Evolutionary conservation across 2,329 filamentous ascomycete species (phyloP), one percentile per base, ranked within the genome.

Genomic region (Cladophialophora bantiana): DNA sequence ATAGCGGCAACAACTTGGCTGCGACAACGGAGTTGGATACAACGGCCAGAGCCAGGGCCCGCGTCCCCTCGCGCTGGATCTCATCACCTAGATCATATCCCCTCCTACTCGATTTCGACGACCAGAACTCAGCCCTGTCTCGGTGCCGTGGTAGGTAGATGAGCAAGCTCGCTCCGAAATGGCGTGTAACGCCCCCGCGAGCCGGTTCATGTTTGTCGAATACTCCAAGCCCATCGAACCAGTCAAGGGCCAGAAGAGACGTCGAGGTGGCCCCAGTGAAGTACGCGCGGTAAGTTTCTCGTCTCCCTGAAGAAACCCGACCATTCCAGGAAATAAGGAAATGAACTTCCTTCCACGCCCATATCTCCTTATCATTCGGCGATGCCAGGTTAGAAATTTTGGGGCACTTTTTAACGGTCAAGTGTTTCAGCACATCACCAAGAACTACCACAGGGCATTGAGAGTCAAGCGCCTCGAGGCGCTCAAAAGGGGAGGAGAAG

Each of bases 131-230:
- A 35, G 31, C 3, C 31, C 3, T 15, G 9, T 20, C 12, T 38
- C 36, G 18, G 45, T 31, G 45, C 13, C 26, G 26, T 26, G n/a
- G 38, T 9, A 26, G 34, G 31, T 26, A 18, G 15, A 62, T 55
- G 50, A 55, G 48, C 34, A 38, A 32, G 20, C 13, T 15, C 42
- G 1, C 26, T n/a, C 20, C 45, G 45, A 34, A 31, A 68, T 66
- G 67, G 67, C 63, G 53, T 34, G 56, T 57, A 55, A 61, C 15
- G 57, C 54, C 59, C 38, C 50, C 50, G 50, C 48, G 13, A 31
- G 45, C 38, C 62, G 52, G 34, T 70, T 59, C 26, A 68, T 70
- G 68, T 70, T 67, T n/a, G 68, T 70, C 45, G 65, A 67, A 26
- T 70, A 67, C 59, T 59, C 65, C 36, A 56, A 55, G 20, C 62